Base-by-base conservation (phyloP, 2,329 filamentous ascomycete species). In the Leptographium flavum region DNA sequence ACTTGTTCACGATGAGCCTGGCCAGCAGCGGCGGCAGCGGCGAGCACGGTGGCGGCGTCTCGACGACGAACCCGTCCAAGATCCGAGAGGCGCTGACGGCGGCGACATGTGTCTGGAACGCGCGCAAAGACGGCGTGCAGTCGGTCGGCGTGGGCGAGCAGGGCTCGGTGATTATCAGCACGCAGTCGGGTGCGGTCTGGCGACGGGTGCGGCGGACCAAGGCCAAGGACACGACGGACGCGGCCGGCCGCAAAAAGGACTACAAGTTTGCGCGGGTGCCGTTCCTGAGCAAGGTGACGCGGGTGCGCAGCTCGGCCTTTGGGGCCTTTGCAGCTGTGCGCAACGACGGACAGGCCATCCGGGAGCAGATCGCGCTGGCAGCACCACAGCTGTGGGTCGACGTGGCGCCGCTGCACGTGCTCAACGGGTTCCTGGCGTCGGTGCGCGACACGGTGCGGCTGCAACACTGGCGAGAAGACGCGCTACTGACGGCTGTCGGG, bases 261-360 rank as follows among this genome's bases (percentile, higher is more conserved):
- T 94, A 93, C 68, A 98, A 98, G 59, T 98, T 96, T 54, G 81
- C 90, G 55, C 80, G 92, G 47, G 79, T 98, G 9, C 83, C 92
- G 1, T 87, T 84, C 36, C 75, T 98, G 46, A 94, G 87, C 2
- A 80, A 87, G 31, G 86, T 93, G 14, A 73, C 83, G 28, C 80
- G 81, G 4, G 88, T 96, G 8, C 75, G 87, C 52, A 90, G 87
- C 54, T 96, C 92, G 30, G 76, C 82, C 0, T 94, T 85, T 61
- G 92, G 92, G 5, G 85, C 90, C 0, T 96, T 90, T 65, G 84
- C 87, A 30, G 87, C 87, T 3, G 74, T 94, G 39, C 79, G 92
- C 39, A 82, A 83, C 56, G 88, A 95, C 55, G 86, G 80, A 50
- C 79, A 88, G 56, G 79, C 94, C 25, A 85, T 88, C 45, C 79